Evolutionary conservation across 2,329 filamentous ascomycete species (phyloP).

Genomic region (Sporothrix dimorphospora): DNA sequence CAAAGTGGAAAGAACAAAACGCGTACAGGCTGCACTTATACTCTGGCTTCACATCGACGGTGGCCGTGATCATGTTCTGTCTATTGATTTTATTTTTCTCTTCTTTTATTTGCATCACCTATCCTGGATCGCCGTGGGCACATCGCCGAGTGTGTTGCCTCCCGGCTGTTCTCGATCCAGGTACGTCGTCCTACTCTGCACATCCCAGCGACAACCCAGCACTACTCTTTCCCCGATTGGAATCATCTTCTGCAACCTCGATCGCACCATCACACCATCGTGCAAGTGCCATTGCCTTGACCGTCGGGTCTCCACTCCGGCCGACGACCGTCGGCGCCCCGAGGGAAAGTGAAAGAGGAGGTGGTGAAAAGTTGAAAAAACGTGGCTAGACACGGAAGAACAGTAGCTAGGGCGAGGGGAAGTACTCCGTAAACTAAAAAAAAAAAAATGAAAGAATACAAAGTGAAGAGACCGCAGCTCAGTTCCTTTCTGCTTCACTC

Average conservation of each 20-base stretch:
- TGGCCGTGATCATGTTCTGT: not conserved
- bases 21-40: not conserved
- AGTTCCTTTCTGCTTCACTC: no score
- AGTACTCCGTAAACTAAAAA: no score
- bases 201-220: not conserved
- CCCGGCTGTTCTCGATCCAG: not conserved
- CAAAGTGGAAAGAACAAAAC: not conserved
- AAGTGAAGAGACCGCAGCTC: no score
- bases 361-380: not conserved
- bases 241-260: constrained; percentile 1
- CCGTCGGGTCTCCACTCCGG: not conserved
- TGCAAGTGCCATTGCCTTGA: not conserved
- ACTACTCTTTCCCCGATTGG: not conserved
- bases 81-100: not conserved
- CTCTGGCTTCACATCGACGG: not conserved
- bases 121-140: not conserved
- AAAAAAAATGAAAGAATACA: no score
- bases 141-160: not conserved
- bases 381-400: not conserved
- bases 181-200: no score
- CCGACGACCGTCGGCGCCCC: not conserved
- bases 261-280: constrained; percentile 8
- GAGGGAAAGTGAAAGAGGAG: not conserved
- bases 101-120: not conserved
- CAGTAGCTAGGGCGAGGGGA: no score